Conservation (phyloP, 108 stramenopile genomes). For the Nitzschia sp. region DNA sequence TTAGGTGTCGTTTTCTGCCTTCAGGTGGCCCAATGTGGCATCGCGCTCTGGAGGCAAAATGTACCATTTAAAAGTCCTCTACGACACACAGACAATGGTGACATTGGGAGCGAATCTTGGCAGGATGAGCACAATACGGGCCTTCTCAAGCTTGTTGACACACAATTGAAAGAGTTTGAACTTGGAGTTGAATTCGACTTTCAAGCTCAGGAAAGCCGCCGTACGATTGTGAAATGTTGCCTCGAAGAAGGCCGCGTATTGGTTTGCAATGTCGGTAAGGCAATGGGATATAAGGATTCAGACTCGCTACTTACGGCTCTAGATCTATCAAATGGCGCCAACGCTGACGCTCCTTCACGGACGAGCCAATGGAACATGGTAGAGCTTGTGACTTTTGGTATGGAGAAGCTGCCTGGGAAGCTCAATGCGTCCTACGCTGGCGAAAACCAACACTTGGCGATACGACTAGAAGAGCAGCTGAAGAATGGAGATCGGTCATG, state of each 20-base stretch:
- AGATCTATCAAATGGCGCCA: neutral
- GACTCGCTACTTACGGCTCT: neutral
- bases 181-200: slow-evolving; percentile 40
- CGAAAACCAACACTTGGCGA: slow-evolving; percentile 17
- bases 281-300: neutral
- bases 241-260: slow-evolving; percentile 20
- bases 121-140: neutral
- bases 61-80: slow-evolving; percentile 32
- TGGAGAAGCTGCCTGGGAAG: slow-evolving; percentile 18
- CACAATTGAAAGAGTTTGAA: slow-evolving; percentile 33
- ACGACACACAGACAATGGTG: slow-evolving; percentile 10
- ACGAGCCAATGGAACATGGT: neutral
- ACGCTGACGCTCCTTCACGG: neutral
- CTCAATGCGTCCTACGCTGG: slow-evolving; percentile 19
- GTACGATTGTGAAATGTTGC: slow-evolving; percentile 39
- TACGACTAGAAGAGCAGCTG: slow-evolving; percentile 35
- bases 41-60: slow-evolving; percentile 44
- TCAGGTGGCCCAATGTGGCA: slow-evolving; percentile 20
- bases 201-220: slow-evolving; percentile 12
- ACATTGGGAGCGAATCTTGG: neutral
- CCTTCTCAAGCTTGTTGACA: slow-evolving; percentile 22
- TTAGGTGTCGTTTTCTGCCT: slow-evolving; percentile 28
- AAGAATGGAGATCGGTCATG: slow-evolving; percentile 29
- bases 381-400: slow-evolving; percentile 28
- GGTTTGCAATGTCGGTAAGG: slow-evolving; percentile 28